These are phyloP conservation scores for Russula abietina DNA, from an alignment of 768 basidiomycete genomes.

Conservation along the genomic window DNA sequence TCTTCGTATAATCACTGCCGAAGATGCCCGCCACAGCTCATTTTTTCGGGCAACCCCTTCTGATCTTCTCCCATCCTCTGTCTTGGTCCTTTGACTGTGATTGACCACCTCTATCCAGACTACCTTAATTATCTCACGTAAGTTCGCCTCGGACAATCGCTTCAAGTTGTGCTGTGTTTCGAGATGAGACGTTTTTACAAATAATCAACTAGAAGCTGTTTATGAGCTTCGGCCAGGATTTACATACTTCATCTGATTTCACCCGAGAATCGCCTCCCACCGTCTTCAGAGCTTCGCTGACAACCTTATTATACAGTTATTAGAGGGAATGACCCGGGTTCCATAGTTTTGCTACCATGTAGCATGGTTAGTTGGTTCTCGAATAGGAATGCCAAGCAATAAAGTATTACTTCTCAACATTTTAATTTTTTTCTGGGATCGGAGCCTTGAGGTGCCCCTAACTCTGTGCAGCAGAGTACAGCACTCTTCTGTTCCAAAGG, in stretches of 20 bases:
- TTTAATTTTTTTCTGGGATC: background rate
- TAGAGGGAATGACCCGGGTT: background rate
- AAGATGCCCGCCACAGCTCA: constrained; percentile 95
- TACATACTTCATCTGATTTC: constrained; percentile 26
- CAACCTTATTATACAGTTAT: background rate
- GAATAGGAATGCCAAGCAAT: no score
- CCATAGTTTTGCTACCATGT: background rate
- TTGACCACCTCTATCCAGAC: background rate
- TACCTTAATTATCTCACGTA: background rate
- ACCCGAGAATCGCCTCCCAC: background rate
- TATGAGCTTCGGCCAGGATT: constrained; percentile 70
- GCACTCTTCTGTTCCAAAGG: background rate
- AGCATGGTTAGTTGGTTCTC: background rate
- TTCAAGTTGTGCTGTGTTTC: background rate
- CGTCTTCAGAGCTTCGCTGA: background rate
- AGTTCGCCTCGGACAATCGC: background rate
- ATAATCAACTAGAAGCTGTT: constrained; percentile 90
- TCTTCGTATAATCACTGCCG: constrained; percentile 82
- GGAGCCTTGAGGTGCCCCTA: background rate
- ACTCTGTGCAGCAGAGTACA: background rate
- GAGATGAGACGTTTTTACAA: constrained; percentile 44
- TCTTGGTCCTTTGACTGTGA: background rate
- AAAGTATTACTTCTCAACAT: background rate
- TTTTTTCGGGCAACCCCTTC: constrained; percentile 72
- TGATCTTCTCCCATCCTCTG: constrained; percentile 35